Percentiles rank a stretch among this genome's conserved stretches.
Evolutionary conservation across 179 eudicot species (phyloP).

Genomic region (Monotropa hypopitys): DNA sequence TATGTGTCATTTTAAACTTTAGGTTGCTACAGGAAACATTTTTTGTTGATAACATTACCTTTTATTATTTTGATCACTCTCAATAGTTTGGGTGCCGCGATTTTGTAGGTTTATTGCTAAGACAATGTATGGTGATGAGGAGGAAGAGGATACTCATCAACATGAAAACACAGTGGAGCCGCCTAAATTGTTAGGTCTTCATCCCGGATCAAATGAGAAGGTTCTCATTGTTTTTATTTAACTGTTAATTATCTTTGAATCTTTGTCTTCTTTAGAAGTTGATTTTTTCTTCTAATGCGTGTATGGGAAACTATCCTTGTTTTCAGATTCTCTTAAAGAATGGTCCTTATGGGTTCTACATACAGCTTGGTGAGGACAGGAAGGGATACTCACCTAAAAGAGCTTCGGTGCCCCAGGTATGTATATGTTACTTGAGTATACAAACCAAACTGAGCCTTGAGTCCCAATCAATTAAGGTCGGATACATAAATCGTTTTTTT

Average conservation of each 20-base stretch:
- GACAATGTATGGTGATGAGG: conserved; percentile 77
- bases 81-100: not conserved
- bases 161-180: conserved; percentile 31
- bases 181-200: conserved; percentile 73
- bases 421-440: not conserved
- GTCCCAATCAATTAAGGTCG: too few relatives aligned
- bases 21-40: not conserved
- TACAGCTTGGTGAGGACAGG: conserved; percentile 92
- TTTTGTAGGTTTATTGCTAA: conserved; percentile 75
- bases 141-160: conserved; percentile 52
- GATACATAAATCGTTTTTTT: too few relatives aligned
- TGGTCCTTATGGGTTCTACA: conserved; percentile 87
- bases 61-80: not conserved
- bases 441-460: not conserved
- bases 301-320: not conserved
- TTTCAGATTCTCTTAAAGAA: conserved; percentile 62
- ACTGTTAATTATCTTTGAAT: not conserved
- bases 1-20: not conserved
- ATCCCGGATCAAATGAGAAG: conserved; percentile 72
- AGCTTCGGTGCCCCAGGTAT: conserved; percentile 45
- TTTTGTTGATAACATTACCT: not conserved
- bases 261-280: not conserved
- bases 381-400: conserved; percentile 75
- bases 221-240: conserved; percentile 19
- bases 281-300: not conserved